phyloP scores from a whole-genome alignment of 768 basidiomycete genomes.

The Tricholoma saponaceum region DNA sequence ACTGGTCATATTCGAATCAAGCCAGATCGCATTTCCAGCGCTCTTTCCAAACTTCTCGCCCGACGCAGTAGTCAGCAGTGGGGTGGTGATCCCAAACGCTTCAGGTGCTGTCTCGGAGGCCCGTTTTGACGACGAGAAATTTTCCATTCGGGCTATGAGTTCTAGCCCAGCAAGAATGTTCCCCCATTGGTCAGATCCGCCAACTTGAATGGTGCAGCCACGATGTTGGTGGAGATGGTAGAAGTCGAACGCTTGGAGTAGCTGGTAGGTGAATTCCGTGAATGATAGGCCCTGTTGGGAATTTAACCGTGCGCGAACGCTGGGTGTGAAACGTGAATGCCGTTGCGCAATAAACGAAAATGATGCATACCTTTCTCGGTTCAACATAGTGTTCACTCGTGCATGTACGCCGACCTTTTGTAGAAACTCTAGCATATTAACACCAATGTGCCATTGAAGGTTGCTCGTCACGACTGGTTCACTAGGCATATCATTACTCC shows the following conservation, averaged over 20 bases:
- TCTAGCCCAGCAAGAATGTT: slow-evolving; percentile 95
- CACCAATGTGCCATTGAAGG: slow-evolving; percentile 70
- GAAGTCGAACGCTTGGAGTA: slow-evolving; percentile 97
- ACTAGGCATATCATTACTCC: slow-evolving; percentile 11
- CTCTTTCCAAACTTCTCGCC: slow-evolving; percentile 99
- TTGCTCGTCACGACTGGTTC: slow-evolving; percentile 39
- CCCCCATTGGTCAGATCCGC: slow-evolving; percentile 98
- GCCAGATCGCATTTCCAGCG: slow-evolving; percentile 92
- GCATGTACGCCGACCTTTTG: slow-evolving; percentile 75
- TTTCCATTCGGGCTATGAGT: slow-evolving; percentile 64
- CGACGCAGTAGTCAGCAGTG: slow-evolving; percentile 82
- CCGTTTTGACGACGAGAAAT: slow-evolving; percentile 4
- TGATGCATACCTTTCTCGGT: slow-evolving; percentile 73
- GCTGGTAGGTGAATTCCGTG: slow-evolving; percentile 96
- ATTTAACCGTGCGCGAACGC: slow-evolving; percentile 76
- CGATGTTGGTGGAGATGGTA: slow-evolving; percentile 61
- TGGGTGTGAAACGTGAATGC: slow-evolving; percentile 23
- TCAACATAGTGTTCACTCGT: slow-evolving; percentile 85
- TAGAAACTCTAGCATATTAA: slow-evolving; percentile 82
- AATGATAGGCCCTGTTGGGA: slow-evolving; percentile 92
- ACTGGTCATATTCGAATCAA: slow-evolving; percentile 74
- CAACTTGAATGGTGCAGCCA: slow-evolving; percentile 82
- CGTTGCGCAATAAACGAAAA: slow-evolving; percentile 1
- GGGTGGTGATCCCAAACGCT: slow-evolving; percentile 87
- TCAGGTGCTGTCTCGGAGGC: slow-evolving; percentile 19